These are phyloP conservation scores for Alnus rubra DNA, from an alignment of 306 rosid genomes.

Conservation along the genomic window DNA sequence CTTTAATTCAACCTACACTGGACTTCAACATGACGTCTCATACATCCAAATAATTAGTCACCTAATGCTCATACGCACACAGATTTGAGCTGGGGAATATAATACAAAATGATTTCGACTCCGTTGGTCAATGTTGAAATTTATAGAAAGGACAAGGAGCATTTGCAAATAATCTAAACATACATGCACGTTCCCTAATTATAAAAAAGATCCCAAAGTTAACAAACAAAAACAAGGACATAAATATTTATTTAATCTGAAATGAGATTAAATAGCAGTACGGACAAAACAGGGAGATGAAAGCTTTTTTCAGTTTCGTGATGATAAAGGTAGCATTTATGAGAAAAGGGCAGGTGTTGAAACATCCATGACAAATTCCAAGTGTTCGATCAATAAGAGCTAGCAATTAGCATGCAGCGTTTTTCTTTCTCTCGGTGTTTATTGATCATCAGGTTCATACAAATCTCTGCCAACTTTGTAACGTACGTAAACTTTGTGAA, in stretches of 20 bases:
- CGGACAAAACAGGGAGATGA: not conserved
- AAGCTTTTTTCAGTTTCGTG: not conserved
- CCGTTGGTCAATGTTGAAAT: not conserved
- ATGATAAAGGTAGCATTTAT: not conserved
- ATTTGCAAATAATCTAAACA: not conserved
- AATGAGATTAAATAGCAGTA: not conserved
- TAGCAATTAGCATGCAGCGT: not conserved
- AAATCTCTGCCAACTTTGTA: not conserved
- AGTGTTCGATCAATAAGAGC: not conserved
- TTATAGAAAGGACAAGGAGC: not conserved
- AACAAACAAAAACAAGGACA: not conserved
- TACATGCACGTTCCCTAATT: not conserved
- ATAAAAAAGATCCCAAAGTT: not conserved
- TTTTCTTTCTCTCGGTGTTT: not conserved
- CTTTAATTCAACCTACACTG: too few relatives aligned
- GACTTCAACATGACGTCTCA: too few relatives aligned
- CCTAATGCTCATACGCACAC: not conserved
- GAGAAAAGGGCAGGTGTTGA: not conserved
- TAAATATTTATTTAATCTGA: not conserved
- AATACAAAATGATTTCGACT: not conserved
- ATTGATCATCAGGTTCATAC: too few relatives aligned
- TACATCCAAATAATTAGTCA: not conserved
- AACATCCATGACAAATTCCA: not conserved
- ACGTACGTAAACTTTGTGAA: slow-evolving; percentile 18
- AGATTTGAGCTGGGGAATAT: too few relatives aligned